These are phyloP conservation scores for Maudiozyma serrabonitensis DNA, from an alignment of 805 yeast species.

Conservation along the genomic window DNA sequence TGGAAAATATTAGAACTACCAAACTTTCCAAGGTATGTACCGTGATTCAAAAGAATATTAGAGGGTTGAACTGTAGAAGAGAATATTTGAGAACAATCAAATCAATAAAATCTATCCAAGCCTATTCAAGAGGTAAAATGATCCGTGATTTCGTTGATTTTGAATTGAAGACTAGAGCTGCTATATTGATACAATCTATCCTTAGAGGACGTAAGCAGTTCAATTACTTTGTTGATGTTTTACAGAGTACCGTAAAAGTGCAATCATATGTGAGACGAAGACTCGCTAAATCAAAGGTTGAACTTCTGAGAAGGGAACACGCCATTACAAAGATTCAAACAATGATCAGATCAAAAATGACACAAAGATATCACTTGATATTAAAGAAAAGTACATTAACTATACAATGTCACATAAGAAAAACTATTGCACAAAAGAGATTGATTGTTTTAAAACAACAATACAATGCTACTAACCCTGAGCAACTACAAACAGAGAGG, in stretches of 20 bases:
- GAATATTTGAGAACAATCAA: slow-evolving; percentile 44
- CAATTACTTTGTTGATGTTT: slow-evolving; percentile 18
- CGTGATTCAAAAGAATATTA: slow-evolving; percentile 74
- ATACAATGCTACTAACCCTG: slow-evolving; percentile 17
- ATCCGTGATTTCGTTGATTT: slow-evolving; percentile 46
- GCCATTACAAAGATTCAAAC: slow-evolving; percentile 64
- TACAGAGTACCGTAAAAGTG: slow-evolving; percentile 21
- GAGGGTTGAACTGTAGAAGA: slow-evolving; percentile 54
- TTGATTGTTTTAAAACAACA: slow-evolving; percentile 21
- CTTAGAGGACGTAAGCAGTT: slow-evolving; percentile 47
- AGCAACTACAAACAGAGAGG: slow-evolving; percentile 1
- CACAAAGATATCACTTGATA: slow-evolving; percentile 37
- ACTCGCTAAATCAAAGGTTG: slow-evolving; percentile 39
- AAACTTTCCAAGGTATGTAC: slow-evolving; percentile 69
- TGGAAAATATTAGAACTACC: slow-evolving; percentile 76
- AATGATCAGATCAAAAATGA: slow-evolving; percentile 50
- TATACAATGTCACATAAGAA: slow-evolving; percentile 64
- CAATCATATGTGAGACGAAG: slow-evolving; percentile 42
- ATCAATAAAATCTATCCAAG: slow-evolving; percentile 52
- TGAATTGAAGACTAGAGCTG: slow-evolving; percentile 55
- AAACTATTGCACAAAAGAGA: slow-evolving; percentile 56
- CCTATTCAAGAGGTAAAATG: slow-evolving; percentile 52
- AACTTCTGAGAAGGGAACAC: slow-evolving; percentile 37
- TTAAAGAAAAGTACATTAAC: slow-evolving; percentile 46
- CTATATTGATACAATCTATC: slow-evolving; percentile 60